Conservation (phyloP, 2,329 filamentous ascomycete species). For the Calonectria crousiana region DNA sequence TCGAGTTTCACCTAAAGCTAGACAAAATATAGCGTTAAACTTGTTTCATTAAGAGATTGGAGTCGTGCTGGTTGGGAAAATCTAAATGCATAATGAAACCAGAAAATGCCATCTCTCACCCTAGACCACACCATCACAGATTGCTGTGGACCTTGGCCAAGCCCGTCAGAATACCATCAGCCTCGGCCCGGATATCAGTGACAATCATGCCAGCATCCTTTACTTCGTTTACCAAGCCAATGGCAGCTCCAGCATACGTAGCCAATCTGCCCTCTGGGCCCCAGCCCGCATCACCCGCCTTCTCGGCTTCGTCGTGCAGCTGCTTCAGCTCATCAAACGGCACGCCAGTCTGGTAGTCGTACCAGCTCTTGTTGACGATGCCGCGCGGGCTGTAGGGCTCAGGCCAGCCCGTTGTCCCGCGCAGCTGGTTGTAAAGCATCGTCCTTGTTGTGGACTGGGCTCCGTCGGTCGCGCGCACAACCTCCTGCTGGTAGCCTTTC, state of each 20-base stretch:
- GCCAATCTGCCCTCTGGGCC: constrained; percentile 61
- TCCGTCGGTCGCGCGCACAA: constrained; percentile 55
- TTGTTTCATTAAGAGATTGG: not conserved
- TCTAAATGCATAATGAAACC: not conserved
- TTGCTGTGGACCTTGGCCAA: not conserved
- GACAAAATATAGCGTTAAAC: not conserved
- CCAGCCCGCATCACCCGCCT: constrained; percentile 59
- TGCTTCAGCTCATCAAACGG: constrained; percentile 59
- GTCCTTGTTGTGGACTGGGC: constrained; percentile 55
- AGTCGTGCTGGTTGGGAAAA: not conserved
- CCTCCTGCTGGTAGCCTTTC: constrained; percentile 56
- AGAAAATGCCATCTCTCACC: not conserved
- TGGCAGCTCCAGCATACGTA: constrained; percentile 61
- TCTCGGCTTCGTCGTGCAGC: constrained; percentile 50
- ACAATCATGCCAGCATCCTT: constrained; percentile 55
- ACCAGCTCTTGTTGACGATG: constrained; percentile 54
- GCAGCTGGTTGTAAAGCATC: constrained; percentile 58
- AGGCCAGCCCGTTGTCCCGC: constrained; percentile 56
- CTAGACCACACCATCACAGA: not conserved
- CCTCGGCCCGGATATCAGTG: constrained; percentile 44
- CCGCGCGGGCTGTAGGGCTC: constrained; percentile 54
- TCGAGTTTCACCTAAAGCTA: too few relatives aligned
- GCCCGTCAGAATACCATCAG: constrained; percentile 15
- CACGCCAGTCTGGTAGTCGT: constrained; percentile 50
- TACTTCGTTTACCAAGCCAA: constrained; percentile 58